These are phyloP conservation scores for Karstenula rhodostoma DNA, from an alignment of 2,329 filamentous ascomycete species.

Conservation along the genomic window DNA sequence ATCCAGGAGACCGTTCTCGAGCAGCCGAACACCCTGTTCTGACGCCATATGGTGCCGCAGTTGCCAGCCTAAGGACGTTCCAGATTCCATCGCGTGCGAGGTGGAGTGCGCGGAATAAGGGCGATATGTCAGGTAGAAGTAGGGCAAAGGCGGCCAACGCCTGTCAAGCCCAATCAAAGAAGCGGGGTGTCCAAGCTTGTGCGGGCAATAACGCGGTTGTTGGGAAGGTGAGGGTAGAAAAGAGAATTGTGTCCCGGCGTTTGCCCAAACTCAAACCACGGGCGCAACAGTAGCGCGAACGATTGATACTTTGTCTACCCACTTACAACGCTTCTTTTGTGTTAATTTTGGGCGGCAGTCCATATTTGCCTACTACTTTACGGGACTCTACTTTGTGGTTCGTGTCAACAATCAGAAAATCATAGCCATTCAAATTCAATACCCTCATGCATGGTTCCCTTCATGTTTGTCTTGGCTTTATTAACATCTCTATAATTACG, in stretches of 20 bases:
- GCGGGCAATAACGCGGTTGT: not conserved
- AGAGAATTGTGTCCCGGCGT: not conserved
- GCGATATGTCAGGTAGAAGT: not conserved
- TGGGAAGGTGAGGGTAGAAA: not conserved
- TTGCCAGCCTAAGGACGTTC: not conserved
- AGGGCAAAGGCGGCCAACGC: not conserved
- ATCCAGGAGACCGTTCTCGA: not conserved
- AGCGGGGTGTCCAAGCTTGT: not conserved
- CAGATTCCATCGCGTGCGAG: not conserved
- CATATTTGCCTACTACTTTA: no score
- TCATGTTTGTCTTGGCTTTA: not conserved
- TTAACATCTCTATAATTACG: not conserved
- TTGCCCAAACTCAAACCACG: not conserved
- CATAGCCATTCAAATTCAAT: not conserved
- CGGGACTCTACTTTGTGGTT: no score
- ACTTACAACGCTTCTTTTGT: no score
- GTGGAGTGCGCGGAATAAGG: not conserved
- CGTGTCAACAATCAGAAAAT: not conserved
- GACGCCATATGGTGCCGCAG: not conserved
- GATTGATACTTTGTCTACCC: no score
- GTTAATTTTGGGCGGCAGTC: no score
- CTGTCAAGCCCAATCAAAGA: not conserved
- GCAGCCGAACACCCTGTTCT: not conserved
- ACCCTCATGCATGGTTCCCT: not conserved
- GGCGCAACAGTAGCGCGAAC: no score